These are phyloP conservation scores for Tricholoma terreum DNA, from an alignment of 768 basidiomycete genomes.

Conservation along the genomic window DNA sequence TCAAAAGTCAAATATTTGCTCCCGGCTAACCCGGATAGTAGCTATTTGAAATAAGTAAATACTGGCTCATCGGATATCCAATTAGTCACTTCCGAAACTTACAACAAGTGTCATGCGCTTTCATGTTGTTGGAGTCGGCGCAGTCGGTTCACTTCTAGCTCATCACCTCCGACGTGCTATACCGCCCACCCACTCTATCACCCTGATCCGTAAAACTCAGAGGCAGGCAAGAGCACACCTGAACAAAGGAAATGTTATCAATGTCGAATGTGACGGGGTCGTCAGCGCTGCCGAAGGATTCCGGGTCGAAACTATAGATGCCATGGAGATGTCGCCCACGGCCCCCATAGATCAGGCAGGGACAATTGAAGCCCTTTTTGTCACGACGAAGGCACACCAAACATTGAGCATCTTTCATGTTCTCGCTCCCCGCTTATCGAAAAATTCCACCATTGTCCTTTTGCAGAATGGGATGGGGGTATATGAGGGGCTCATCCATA, in stretches of 20 bases:
- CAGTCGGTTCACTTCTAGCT: slow-evolving; percentile 80
- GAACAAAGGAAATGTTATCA: slow-evolving; percentile 34
- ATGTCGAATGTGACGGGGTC: slow-evolving; percentile 50
- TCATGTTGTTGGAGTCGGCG: slow-evolving; percentile 76
- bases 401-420: slow-evolving; percentile 54
- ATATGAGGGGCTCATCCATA: slow-evolving; percentile 68
- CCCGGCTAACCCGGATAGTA: too few species aligned
- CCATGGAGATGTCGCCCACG: not conserved
- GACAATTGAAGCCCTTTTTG: slow-evolving; percentile 73
- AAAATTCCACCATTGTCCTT: slow-evolving; percentile 81
- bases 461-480: slow-evolving; percentile 94
- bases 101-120: slow-evolving; percentile 53
- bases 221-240: slow-evolving; percentile 35
- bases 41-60: too few species aligned
- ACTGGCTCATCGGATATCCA: too few species aligned
- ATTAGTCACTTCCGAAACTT: too few species aligned
- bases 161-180: slow-evolving; percentile 70
- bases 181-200: slow-evolving; percentile 49
- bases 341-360: slow-evolving; percentile 1
- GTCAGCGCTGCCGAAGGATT: slow-evolving; percentile 42
- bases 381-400: slow-evolving; percentile 75
- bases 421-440: slow-evolving; percentile 61
- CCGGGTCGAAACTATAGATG: slow-evolving; percentile 45
- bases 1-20: too few species aligned
- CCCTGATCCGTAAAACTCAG: slow-evolving; percentile 63